Percentiles rank a stretch among this genome's conserved stretches.
Conservation (phyloP, 2,329 filamentous ascomycete genomes). For the Paraphaeosphaeria sporulosa region DNA sequence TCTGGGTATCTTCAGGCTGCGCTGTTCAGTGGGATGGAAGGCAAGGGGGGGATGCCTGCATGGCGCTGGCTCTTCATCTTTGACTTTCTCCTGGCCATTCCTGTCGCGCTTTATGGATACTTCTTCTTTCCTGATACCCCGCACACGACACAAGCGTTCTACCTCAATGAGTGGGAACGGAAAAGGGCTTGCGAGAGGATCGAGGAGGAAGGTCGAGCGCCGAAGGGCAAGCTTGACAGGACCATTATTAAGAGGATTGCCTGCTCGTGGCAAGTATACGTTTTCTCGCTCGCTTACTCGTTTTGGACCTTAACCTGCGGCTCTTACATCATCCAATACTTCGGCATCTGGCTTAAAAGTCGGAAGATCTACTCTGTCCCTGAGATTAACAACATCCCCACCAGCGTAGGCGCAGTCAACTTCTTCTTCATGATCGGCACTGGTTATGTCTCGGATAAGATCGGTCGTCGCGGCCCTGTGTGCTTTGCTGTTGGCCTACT, state of each 20-base stretch:
- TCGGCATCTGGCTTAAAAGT: slow-evolving; percentile 51
- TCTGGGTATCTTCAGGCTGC: neutral
- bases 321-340: slow-evolving; percentile 53
- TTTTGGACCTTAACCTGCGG: slow-evolving; percentile 52
- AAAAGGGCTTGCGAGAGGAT: slow-evolving; percentile 29
- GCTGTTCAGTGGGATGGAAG: neutral
- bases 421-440: slow-evolving; percentile 50
- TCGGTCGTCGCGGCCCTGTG: slow-evolving; percentile 47
- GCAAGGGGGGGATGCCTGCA: neutral
- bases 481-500: slow-evolving; percentile 48
- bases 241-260: slow-evolving; percentile 51
- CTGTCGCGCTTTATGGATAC: slow-evolving; percentile 48
- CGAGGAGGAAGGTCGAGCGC: slow-evolving; percentile 49
- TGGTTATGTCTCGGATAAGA: slow-evolving; percentile 41
- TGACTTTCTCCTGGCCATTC: slow-evolving; percentile 49
- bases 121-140: slow-evolving; percentile 56
- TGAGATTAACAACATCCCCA: slow-evolving; percentile 58
- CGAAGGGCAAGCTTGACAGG: slow-evolving; percentile 48
- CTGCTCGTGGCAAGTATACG: slow-evolving; percentile 55
- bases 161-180: slow-evolving; percentile 42
- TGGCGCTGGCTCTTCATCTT: slow-evolving; percentile 48
- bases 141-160: slow-evolving; percentile 53
- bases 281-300: slow-evolving; percentile 52
- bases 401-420: slow-evolving; percentile 54
- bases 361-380: slow-evolving; percentile 47